Evolutionary conservation across 2,329 filamentous ascomycete genomes (phyloP), one percentile per base, ranked within the genome.

Genomic region (Alternaria burnsii): DNA sequence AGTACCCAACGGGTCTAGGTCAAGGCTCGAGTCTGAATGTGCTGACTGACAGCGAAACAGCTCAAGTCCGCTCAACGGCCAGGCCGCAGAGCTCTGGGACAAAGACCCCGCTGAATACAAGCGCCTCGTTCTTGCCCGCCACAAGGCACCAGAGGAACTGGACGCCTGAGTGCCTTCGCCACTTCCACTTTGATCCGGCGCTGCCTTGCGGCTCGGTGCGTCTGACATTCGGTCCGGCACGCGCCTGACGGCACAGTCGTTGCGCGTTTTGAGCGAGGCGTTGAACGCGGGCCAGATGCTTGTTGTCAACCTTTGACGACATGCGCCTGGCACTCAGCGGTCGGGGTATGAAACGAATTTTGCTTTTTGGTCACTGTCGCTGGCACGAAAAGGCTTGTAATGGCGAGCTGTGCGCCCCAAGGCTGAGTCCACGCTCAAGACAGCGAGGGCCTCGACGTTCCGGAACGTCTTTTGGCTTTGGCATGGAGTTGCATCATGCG

Each of bases 11-110:
- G 12, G 41, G 24, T n/a, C 5, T 2, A 34, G 18, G 3, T 20
- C 5, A 14, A 11, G 9, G 22, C 26, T 24, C 3, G 14, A 3
- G 16, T 8, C 7, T 9, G 24, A 36, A 44, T 20, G 20, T 68
- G 40, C 63, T 67, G 38, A 65, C 52, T 67, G 41, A 65, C 52
- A 20, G 22, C 4, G 6, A 22, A 24, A 34, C 54, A 98, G 94
- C 79, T 88, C 95, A 60, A 97, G 93, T 68, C 95, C 95, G 3
- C 84, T 99, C 66, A 99, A 99, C 73, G 96, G 93, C 61, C 94
- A 99, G 80, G 95, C 95, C 30, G 95, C 96, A 16, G 92, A 97
- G 78, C 85, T 99, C 42, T 99, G 95, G 94, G 94, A 97, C 78
- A 93, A 89, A 70, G 88, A 98, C 77, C 84, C 89, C 38, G 89